These are phyloP conservation scores for Calendula officinalis DNA, from an alignment of 129 eudicot genomes.

Conservation along the genomic window DNA sequence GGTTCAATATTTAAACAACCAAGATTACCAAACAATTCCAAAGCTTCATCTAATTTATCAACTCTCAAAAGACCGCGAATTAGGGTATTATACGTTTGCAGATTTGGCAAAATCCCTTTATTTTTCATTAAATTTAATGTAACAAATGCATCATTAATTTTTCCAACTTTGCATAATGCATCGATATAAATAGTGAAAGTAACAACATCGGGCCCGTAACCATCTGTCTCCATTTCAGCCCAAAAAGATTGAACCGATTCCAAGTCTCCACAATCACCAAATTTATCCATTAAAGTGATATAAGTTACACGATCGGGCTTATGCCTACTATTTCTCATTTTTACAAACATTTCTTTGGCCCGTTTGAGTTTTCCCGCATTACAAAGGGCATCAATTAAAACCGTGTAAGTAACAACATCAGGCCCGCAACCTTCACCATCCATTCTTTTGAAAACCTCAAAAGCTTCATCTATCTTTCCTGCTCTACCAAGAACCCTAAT, in stretches of 20 bases:
- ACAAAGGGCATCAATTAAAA: constrained; percentile 86
- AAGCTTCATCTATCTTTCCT: constrained; percentile 80
- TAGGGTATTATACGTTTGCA: constrained; percentile 79
- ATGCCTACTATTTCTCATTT: constrained; percentile 70
- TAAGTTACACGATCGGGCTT: constrained; percentile 92
- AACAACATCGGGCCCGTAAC: constrained; percentile 77
- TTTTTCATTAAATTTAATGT: constrained; percentile 56
- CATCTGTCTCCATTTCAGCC: constrained; percentile 82
- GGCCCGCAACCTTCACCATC: constrained; percentile 83
- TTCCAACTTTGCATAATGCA: constrained; percentile 81
- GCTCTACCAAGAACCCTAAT: constrained; percentile 94
- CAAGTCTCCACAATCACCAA: constrained; percentile 72
- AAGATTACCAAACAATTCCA: constrained; percentile 56
- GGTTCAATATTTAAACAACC: constrained; percentile 50
- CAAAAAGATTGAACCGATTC: constrained; percentile 63
- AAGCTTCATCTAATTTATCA: constrained; percentile 59
- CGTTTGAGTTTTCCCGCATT: constrained; percentile 64
- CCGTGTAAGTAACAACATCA: constrained; percentile 90
- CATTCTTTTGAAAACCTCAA: constrained; percentile 68
- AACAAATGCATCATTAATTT: constrained; percentile 67
- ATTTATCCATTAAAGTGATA: constrained; percentile 80
- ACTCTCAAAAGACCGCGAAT: constrained; percentile 74
- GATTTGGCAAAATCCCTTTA: constrained; percentile 65
- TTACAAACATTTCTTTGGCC: constrained; percentile 72
- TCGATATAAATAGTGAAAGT: constrained; percentile 75